Evolutionary conservation across 371 early-diverging fungal genomes (phyloP), one percentile per base, ranked within the genome.

Genomic region (Syncephalastrum monosporum): DNA sequence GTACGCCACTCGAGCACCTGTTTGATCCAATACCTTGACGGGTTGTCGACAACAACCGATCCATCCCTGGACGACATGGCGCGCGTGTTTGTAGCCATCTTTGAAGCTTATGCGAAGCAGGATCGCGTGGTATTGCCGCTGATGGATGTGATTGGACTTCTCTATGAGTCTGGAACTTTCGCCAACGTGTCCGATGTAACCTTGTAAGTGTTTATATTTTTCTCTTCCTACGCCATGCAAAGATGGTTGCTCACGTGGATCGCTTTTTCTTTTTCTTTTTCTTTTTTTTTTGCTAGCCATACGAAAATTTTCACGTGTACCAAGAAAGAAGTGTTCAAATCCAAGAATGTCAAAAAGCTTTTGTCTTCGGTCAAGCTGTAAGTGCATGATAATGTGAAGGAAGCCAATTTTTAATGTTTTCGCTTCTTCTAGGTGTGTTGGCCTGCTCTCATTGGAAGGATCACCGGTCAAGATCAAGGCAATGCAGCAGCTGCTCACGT

Each of bases 1-100:
- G 92, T 90, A 70, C 84, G 91, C 0, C 79, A 83, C 48, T 82
- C 91, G 13, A 87, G 89, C 44, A 51, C 80, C 3, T 82, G 79
- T 51, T 71, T 92, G 33, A 67, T 79, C 21, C 84, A 84, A n/a
- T 89, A 84, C 50, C 67, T 87, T 53, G 68, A 79, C 19, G 48
- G 58, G 4, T 69, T 84, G 44, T 73, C 85, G 10, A 48, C 61
- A 45, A 64, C 50, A 16, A 27, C 53, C 4, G 45, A 42, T 4
- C 53, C 49, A 19, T 61, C 64, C n/a, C 43, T 69, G 6, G 63
- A 69, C 58, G 29, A 63, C 60, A 1, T 53, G 74, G 25, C 60
- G 57, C 50, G 76, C 55, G 24, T 67, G 77, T 52, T 87, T 12
- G 48, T 80, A 42, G 64, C 67, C n/a, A 69, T 86, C 21, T 74